These are phyloP conservation scores for Taxillus chinensis DNA, from an alignment of 164 flowering plant genomes.

Conservation along the genomic window DNA sequence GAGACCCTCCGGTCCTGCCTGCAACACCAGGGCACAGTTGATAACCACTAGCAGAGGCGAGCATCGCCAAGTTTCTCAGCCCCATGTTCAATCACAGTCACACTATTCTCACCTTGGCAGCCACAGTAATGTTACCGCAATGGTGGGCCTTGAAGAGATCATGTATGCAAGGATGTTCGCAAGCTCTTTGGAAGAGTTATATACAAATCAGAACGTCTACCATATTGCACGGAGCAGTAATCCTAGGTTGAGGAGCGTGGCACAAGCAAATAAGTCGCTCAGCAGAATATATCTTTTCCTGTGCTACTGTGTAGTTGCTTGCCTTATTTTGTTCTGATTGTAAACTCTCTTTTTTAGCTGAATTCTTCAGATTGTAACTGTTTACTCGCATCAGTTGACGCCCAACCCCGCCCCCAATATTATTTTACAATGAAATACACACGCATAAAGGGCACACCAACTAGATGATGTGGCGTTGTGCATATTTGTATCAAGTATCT, in stretches of 20 bases:
- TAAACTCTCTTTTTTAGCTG: too few species aligned
- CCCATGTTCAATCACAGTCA: constrained; percentile 12
- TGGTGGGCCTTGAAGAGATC: constrained; percentile 25
- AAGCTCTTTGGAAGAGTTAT: constrained; percentile 18
- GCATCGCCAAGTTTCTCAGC: constrained; percentile 5
- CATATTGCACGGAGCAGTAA: constrained; percentile 14
- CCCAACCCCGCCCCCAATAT: too few species aligned
- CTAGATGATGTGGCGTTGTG: too few species aligned
- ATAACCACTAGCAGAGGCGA: background rate
- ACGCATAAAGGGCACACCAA: too few species aligned
- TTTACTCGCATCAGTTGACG: too few species aligned
- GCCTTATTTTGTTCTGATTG: constrained; percentile 39
- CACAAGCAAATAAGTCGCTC: constrained; percentile 39
- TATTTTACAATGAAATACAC: too few species aligned
- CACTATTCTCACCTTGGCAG: constrained; percentile 7
- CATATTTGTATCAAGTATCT: too few species aligned
- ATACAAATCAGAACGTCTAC: constrained; percentile 32
- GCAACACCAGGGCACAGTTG: constrained; percentile 13
- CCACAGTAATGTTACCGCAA: constrained; percentile 8
- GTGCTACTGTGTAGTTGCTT: constrained; percentile 32
- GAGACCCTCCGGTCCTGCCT: constrained; percentile 29
- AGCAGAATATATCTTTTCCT: constrained; percentile 44
- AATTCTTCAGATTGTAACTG: too few species aligned
- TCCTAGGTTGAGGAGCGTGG: constrained; percentile 28
- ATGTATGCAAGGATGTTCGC: constrained; percentile 36